Percentiles rank a stretch among this genome's conserved stretches.
Conservation (phyloP, 2,329 filamentous ascomycete genomes). For the Rutstroemia sp. region DNA sequence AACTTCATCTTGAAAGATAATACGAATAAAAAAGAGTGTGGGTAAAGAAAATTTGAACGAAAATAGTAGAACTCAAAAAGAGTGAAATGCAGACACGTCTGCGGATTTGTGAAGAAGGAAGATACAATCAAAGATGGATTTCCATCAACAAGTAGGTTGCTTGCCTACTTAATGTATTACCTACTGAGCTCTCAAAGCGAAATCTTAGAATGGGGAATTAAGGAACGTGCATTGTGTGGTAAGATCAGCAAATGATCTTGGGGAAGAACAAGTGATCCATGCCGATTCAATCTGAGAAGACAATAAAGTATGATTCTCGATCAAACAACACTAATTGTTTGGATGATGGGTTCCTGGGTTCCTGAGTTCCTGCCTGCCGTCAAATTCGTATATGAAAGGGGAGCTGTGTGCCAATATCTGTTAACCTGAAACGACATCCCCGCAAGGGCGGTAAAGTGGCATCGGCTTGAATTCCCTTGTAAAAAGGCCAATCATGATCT, state of each 20-base stretch:
- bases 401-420: neutral
- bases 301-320: no score
- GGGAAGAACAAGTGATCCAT: no score
- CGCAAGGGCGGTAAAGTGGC: neutral
- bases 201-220: neutral
- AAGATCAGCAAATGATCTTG: neutral
- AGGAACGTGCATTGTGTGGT: neutral
- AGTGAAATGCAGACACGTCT: conserved; percentile 5
- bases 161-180: neutral
- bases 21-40: neutral
- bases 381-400: neutral
- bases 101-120: neutral
- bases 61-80: neutral
- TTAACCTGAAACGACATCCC: neutral
- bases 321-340: no score
- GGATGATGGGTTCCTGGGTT: no score
- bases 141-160: neutral
- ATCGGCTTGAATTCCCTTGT: neutral
- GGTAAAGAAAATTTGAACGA: neutral
- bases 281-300: no score
- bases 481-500: neutral
- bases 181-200: neutral
- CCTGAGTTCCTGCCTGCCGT: no score
- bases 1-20: conserved; percentile 14
- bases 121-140: neutral